Base-by-base conservation (phyloP, 108 stramenopile species). In the Pseudonitzschia delicatissima region DNA sequence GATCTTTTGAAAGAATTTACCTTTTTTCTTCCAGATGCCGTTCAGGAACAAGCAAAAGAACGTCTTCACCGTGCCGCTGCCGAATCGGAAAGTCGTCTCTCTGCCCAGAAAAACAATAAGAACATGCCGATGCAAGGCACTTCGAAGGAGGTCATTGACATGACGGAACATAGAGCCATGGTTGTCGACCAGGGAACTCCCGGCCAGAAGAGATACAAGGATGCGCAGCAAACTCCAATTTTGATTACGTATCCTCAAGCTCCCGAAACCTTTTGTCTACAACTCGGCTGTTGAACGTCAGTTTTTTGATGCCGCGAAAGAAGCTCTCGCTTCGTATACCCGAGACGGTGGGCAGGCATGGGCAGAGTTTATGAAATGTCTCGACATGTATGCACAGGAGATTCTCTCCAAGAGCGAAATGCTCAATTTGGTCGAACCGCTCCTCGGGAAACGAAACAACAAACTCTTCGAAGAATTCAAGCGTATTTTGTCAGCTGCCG, bases 391-490 rank as follows among this genome's bases (percentile, higher is more conserved):
- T 64, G 85, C 95, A 12, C 94, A 96, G 69, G 96, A 98, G 48
- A 87, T 97, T 64, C 66, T 99, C 8, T 89, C 92, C 1, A 64
- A 88, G 18, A 87, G 73, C 44, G 98, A 98, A 64, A 86, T 98
- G 93, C 75, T 97, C 13, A 84, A 81, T 21, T 94, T 97, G 55
- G 92, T 95, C 3, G 87, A 91, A 44, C 90, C 93, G 49, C 75
- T 99, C 4, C 73, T 99, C 5, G 95, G 92, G 15, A 94, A 96
- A 79, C 73, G 80, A 20, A 87, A 96, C 61, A 65, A 72, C 29
- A 92, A 93, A 39, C 80, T 98, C 28, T 94, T 97, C 62, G 91
- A 91, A 66, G 97, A 99, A 74, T 95, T 99, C 79, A 95, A 96
- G 69, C 81, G 88, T 47, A 92, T 99, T 39, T 69, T 99, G 39